A percentile compares a stretch with the other conserved stretches of the same genome.
Conservation (phyloP, 441 rosid genomes). For the Rhodomyrtus psidioides region DNA sequence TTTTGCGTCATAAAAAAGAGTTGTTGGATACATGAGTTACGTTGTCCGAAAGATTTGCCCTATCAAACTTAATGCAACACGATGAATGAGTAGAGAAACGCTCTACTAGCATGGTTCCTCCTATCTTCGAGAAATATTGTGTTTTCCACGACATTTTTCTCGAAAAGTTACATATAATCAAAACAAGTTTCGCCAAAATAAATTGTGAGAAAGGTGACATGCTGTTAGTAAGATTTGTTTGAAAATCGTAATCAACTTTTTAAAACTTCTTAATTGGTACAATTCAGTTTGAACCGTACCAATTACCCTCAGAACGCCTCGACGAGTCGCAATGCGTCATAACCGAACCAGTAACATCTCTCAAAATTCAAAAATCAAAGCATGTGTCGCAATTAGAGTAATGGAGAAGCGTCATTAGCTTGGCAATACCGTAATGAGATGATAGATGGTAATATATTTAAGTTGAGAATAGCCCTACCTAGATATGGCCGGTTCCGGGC, state of each 20-base stretch:
- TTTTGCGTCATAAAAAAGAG: neutral
- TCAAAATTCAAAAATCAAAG: neutral
- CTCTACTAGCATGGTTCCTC: too few relatives aligned
- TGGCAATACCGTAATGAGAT: neutral
- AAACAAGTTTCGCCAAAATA: too few relatives aligned
- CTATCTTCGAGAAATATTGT: too few relatives aligned
- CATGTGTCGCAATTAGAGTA: neutral
- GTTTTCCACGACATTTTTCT: too few relatives aligned
- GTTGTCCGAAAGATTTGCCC: too few relatives aligned
- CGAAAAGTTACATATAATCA: too few relatives aligned
- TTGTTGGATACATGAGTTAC: too few relatives aligned
- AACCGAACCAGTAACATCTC: neutral
- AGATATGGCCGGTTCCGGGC: too few relatives aligned
- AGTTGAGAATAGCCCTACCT: neutral
- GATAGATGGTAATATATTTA: neutral
- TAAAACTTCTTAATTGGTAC: neutral
- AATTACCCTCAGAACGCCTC: neutral
- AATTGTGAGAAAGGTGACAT: too few relatives aligned
- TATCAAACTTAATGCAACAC: too few relatives aligned
- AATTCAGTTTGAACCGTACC: neutral
- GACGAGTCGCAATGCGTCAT: neutral
- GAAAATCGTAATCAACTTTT: neutral
- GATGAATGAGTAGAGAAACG: too few relatives aligned
- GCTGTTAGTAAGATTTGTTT: too few relatives aligned
- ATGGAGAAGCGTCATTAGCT: neutral